A percentile compares a stretch with the other conserved stretches of the same genome.
phyloP scores from a whole-genome alignment of 2,329 filamentous ascomycete genomes.

The Xylariaceae sp. region DNA sequence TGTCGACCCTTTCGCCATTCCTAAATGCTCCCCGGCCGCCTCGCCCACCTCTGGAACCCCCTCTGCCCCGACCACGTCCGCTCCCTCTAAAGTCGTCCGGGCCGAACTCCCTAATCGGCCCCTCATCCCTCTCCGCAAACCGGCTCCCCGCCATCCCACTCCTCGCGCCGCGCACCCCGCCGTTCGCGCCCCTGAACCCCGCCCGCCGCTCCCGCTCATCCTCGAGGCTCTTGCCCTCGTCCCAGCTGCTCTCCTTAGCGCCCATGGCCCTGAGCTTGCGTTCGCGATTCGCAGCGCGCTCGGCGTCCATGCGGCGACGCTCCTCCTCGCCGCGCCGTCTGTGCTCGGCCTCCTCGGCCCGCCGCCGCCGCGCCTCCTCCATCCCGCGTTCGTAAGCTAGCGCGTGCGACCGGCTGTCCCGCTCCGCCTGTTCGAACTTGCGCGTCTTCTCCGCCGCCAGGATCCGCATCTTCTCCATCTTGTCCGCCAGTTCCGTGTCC shows the following conservation, averaged over 20 bases:
- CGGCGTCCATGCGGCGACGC: conserved; percentile 56
- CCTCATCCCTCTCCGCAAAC: conserved; percentile 42
- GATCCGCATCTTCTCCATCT: conserved; percentile 65
- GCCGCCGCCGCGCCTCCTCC: conserved; percentile 57
- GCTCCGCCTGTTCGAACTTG: conserved; percentile 61
- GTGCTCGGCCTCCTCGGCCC: conserved; percentile 55
- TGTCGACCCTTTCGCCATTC: conserved; percentile 21
- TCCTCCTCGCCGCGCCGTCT: conserved; percentile 56
- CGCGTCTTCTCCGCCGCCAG: conserved; percentile 60
- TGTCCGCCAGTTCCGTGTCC: conserved; percentile 59
- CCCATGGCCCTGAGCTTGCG: conserved; percentile 63
- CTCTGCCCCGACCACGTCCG: conserved; percentile 38
- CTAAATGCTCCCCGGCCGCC: conserved; percentile 35
- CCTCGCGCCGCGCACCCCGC: conserved; percentile 44
- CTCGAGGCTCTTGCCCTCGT: conserved; percentile 57
- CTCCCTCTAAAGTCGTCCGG: conserved; percentile 40
- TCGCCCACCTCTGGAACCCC: conserved; percentile 26
- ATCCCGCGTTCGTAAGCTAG: conserved; percentile 57
- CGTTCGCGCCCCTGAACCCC: conserved; percentile 45
- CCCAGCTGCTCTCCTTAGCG: conserved; percentile 58
- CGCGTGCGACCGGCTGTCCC: conserved; percentile 59
- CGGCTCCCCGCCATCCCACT: conserved; percentile 46
- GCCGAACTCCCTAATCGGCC: conserved; percentile 31
- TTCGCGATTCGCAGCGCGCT: conserved; percentile 62
- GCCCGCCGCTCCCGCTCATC: conserved; percentile 45